Evolutionary conservation across 331 rosid genomes (phyloP), one percentile per base, ranked within the genome.

Genomic region (Rhamnella rubrinervis): DNA sequence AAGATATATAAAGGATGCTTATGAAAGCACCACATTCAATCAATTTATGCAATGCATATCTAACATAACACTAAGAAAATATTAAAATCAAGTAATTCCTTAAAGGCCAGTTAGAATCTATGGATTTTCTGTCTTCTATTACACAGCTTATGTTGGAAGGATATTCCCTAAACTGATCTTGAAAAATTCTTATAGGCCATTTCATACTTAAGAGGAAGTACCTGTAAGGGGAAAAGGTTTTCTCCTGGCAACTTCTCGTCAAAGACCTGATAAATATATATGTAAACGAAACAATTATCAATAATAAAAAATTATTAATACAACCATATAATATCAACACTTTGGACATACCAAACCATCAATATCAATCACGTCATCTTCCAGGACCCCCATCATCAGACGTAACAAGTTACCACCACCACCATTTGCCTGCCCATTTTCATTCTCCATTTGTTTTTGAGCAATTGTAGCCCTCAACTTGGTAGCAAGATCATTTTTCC

Each of bases 161-260:
- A 28, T 28, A 28, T 28, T 31, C 35, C 35, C 3, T 3, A 31
- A 31, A 31, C 35, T 31, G 35, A 31, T 31, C 12, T 21, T 17
- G n/a, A 53, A 17, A 17, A 17, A 18, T 19, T 21, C 20, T 53
- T 18, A 53, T 3, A 53, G 8, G 20, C 58, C 20, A 53, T 17
- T 53, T 19, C 58, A 53, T 8, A 10, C 8, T n/a, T n/a, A 53
- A 52, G 25, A 8, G 74, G 62, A 51, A 65, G 41, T 89, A 95
- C 99, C 97, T 87, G 99, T 62, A 95, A 77, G 31, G 95, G 99
- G 55, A 78, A 95, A 66, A 87, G 85, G 81, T 87, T 95, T 72
- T 95, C 99, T 79, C 97, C 99, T 0, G 96, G 85, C 85, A 93
- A 73, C 65, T 85, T 93, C 65, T 95, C 99, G 46, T 95, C 96